A percentile compares a stretch with the other conserved stretches of the same genome.
phyloP scores from a whole-genome alignment of 148 eudicot species.

The Polygonum maritimum region DNA sequence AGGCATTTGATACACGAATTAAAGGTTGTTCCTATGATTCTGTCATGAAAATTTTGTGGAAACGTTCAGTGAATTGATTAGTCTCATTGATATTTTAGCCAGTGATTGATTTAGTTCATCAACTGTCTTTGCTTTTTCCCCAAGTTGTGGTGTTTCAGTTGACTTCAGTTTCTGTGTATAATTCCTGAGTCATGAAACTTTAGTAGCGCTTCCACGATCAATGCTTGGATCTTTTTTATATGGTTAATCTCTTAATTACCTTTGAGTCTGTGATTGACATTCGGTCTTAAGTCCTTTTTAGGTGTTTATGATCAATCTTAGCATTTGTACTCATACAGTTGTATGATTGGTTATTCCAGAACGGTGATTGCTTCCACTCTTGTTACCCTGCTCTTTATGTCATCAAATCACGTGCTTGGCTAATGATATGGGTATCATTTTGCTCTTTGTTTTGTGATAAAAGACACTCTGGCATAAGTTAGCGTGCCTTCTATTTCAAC shows the following conservation, averaged over 20 bases:
- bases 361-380: not conserved
- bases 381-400: not conserved
- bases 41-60: not conserved
- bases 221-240: not conserved
- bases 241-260: not conserved
- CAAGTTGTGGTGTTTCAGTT: not conserved
- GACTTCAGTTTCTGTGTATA: not conserved
- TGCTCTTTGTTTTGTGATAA: not conserved
- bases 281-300: not conserved
- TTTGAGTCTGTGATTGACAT: not conserved
- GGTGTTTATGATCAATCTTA: not conserved
- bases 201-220: not conserved
- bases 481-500: not conserved
- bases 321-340: not conserved
- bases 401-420: not conserved
- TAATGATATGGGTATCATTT: not conserved
- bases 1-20: not conserved
- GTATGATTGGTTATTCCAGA: not conserved
- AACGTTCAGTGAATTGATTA: not conserved
- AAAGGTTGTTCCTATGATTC: not conserved
- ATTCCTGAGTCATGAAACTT: not conserved
- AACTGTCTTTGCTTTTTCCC: too few species aligned
- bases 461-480: not conserved
- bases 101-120: not conserved
- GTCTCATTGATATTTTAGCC: not conserved